phyloP scores from a whole-genome alignment of 2,329 filamentous ascomycete species.

The Dothistroma pini region DNA sequence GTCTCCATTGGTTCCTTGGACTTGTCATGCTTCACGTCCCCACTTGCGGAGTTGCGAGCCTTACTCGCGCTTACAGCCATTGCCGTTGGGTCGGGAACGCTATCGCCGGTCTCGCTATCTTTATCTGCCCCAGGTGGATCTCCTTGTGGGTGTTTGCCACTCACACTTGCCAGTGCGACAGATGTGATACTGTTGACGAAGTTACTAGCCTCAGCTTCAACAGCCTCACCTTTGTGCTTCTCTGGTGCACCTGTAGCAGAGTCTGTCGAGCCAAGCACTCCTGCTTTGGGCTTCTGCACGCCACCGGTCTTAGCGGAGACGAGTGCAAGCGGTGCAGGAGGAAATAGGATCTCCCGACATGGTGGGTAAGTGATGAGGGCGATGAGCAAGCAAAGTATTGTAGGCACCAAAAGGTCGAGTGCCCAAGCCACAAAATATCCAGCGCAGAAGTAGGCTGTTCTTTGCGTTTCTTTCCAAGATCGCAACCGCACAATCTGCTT shows the following conservation, averaged over 20 bases:
- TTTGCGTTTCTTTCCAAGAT: conserved; percentile 70
- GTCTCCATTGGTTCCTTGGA: conserved; percentile 74
- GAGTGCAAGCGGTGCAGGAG: conserved; percentile 70
- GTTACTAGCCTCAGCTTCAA: conserved; percentile 78
- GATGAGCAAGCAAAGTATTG: conserved; percentile 57
- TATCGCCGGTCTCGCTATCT: conserved; percentile 41
- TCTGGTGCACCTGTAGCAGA: conserved; percentile 79
- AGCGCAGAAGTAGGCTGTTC: conserved; percentile 65
- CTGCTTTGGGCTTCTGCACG: conserved; percentile 71
- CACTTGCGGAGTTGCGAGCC: conserved; percentile 52
- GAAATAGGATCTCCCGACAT: conserved; percentile 63
- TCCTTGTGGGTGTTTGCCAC: conserved; percentile 69
- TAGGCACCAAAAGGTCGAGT: conserved; percentile 65
- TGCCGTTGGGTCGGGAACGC: conserved; percentile 59
- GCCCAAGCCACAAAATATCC: conserved; percentile 65
- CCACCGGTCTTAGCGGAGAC: conserved; percentile 68
- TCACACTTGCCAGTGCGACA: conserved; percentile 69
- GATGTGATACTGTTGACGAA: conserved; percentile 71
- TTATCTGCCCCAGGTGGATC: conserved; percentile 52
- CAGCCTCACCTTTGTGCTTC: conserved; percentile 76
- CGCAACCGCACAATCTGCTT: conserved; percentile 74
- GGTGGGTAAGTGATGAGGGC: conserved; percentile 63
- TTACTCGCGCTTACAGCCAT: conserved; percentile 53
- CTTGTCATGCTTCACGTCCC: conserved; percentile 62
- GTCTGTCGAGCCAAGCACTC: conserved; percentile 70